Base-by-base conservation (phyloP, 495 filamentous ascomycete species). In the Hyaloscypha bicolor region DNA sequence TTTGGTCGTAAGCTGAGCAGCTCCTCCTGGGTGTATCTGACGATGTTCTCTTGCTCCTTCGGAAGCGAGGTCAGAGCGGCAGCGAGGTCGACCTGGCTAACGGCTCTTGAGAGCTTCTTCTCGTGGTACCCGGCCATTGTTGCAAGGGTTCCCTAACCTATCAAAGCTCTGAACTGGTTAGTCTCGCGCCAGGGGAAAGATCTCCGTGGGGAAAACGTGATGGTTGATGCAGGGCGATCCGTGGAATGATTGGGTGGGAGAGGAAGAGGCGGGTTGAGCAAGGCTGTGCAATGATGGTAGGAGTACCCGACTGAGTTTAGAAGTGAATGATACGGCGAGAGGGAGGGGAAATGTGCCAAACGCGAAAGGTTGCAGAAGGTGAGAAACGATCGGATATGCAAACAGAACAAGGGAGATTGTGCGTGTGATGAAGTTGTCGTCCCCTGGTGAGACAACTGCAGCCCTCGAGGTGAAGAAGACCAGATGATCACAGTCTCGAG, bases 1-100 rank as follows among this genome's bases (percentile, higher is more conserved):
- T 48, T 48, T 12, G 57, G 42, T 22, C 68, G 31, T 5, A 73
- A 25, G 4, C 51, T 62, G 32, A 70, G 37, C 3, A 73, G 62
- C 22, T 70, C 62, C 8, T 70, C 58, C 32, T 48, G n/a, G 29
- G 68, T 62, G 35, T 73, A 70, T 14, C 52, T 14, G 1, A 32
- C 60, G 12, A 39, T 35, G 22, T 16, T 12, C 9, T 57, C 53
- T 25, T 53, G n/a, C n/a, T 30, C 35, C n/a, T 52, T 53, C 32
- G 59, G 39, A 12, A 56, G 42, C 42, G 42, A 48, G 42, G 42
- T 48, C 11, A 48, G 16, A 48, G 57, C 60, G 33, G 64, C 68
- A n/a, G 32, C 67, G 1, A 69, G 61, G 39, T 70, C 67, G 30
- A 72, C 22, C 12, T 64, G 30, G 32, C 63, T 69, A 29, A 72